Percentiles rank a stretch among this genome's conserved stretches.
Conservation (phyloP, 768 basidiomycete species). For the Leccinum rimulosum region DNA sequence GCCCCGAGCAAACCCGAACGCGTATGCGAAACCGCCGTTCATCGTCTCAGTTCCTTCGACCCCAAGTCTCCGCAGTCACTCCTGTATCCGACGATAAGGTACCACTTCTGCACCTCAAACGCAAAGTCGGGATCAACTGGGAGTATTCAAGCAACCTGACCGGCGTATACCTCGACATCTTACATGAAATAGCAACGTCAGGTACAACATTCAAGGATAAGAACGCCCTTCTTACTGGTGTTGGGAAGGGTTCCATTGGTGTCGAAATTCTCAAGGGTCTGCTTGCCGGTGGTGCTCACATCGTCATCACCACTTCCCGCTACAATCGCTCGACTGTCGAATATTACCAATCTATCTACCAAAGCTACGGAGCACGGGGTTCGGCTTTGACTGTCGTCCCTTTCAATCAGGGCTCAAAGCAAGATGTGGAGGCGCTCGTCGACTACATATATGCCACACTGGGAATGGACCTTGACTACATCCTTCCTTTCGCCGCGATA, state of each 20-base stretch:
- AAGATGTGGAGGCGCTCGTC: slow-evolving; percentile 96
- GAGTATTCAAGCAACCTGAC: slow-evolving; percentile 98
- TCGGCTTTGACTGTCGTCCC: slow-evolving; percentile 98
- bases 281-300: slow-evolving; percentile 92
- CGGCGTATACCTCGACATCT: slow-evolving; percentile 90
- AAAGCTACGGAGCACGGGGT: slow-evolving; percentile 89
- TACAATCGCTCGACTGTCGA: slow-evolving; percentile 95
- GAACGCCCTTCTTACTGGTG: slow-evolving; percentile 96
- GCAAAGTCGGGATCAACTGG: slow-evolving; percentile 93
- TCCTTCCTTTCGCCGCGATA: slow-evolving; percentile 96
- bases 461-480: slow-evolving; percentile 96
- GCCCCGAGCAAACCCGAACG: slow-evolving; percentile 58
- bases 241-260: slow-evolving; percentile 97
- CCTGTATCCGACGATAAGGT: slow-evolving; percentile 84
- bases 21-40: slow-evolving; percentile 77
- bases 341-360: slow-evolving; percentile 98
- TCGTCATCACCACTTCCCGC: slow-evolving; percentile 96
- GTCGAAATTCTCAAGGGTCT: slow-evolving; percentile 97
- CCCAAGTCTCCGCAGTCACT: slow-evolving; percentile 69
- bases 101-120: slow-evolving; percentile 93
- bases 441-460: slow-evolving; percentile 97
- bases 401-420: slow-evolving; percentile 98
- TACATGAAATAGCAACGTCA: slow-evolving; percentile 97
- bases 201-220: slow-evolving; percentile 99
- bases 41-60: slow-evolving; percentile 96